phyloP scores from a whole-genome alignment of 768 basidiomycete species.

The Strobilomyces echinocephalus region DNA sequence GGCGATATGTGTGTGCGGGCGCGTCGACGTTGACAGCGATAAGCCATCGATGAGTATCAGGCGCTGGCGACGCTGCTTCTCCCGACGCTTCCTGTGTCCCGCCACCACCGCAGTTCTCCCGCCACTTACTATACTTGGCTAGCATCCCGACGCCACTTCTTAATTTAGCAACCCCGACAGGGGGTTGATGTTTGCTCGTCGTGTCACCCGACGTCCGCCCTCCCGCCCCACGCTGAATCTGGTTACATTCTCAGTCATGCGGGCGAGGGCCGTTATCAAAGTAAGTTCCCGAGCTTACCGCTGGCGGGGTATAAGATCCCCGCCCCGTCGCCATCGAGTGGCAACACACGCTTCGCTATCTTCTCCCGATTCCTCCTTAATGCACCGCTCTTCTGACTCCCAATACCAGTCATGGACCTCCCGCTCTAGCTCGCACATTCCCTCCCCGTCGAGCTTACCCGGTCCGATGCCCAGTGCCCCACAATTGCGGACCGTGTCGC shows the following conservation, averaged over 20 bases:
- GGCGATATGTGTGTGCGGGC: constrained; percentile 7
- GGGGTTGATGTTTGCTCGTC: constrained; percentile 11
- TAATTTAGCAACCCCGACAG: constrained; percentile 16
- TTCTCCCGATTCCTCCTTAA: constrained; percentile 8
- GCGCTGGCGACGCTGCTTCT: constrained; percentile 7
- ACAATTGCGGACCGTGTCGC: constrained; percentile 24
- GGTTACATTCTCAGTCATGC: constrained; percentile 14
- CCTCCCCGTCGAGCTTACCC: constrained; percentile 15
- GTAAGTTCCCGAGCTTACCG: constrained; percentile 19
- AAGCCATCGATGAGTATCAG: constrained; percentile 13
- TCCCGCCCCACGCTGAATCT: constrained; percentile 23
- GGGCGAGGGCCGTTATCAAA: constrained; percentile 2
- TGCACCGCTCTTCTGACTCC: constrained; percentile 19
- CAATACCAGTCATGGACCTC: constrained; percentile 22
- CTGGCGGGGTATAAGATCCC: constrained; percentile 27
- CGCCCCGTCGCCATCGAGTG: constrained; percentile 12
- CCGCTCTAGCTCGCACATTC: constrained; percentile 2
- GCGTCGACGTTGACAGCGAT: constrained; percentile 11
- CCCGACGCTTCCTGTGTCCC: constrained; percentile 16
- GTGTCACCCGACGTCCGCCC: constrained; percentile 19
- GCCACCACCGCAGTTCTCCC: constrained; percentile 21
- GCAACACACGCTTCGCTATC: constrained; percentile 8
- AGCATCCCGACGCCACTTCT: constrained; percentile 21
- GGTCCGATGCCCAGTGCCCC: constrained; percentile 24
- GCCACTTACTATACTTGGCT: constrained; percentile 16